phyloP scores from a whole-genome alignment of 441 rosid species.

The Lepidium campestre region DNA sequence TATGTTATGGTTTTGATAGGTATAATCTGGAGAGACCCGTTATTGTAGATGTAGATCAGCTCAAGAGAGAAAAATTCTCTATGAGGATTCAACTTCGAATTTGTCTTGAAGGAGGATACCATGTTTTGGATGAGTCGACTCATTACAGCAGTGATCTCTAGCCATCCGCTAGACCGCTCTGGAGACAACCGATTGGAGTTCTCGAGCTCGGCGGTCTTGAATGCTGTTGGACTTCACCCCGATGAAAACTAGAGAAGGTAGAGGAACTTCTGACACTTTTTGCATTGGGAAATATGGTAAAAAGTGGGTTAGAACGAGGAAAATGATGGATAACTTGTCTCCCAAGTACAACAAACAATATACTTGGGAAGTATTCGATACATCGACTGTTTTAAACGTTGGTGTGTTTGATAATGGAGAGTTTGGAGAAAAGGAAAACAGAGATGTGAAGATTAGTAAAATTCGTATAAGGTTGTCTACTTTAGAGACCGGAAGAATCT shows the following conservation, averaged over 20 bases:
- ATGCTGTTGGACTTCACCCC: slow-evolving; percentile 86
- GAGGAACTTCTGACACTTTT: slow-evolving; percentile 87
- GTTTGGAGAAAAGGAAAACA: slow-evolving; percentile 62
- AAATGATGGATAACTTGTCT: slow-evolving; percentile 63
- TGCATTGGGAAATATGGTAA: slow-evolving; percentile 92
- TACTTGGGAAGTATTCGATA: slow-evolving; percentile 95
- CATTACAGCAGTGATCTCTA: slow-evolving; percentile 94
- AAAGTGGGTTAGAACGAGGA: slow-evolving; percentile 89
- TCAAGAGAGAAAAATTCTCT: slow-evolving; percentile 81
- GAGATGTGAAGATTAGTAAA: slow-evolving; percentile 83
- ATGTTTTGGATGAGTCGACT: slow-evolving; percentile 91
- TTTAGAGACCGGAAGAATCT: slow-evolving; percentile 78
- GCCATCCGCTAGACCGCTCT: slow-evolving; percentile 82
- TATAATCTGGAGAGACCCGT: slow-evolving; percentile 79
- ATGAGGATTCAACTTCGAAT: slow-evolving; percentile 84
- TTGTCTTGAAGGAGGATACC: slow-evolving; percentile 93
- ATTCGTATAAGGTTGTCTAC: slow-evolving; percentile 84
- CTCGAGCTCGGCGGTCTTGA: slow-evolving; percentile 81
- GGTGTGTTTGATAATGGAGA: slow-evolving; percentile 90
- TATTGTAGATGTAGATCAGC: slow-evolving; percentile 75
- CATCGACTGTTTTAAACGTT: slow-evolving; percentile 79
- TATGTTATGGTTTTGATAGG: slow-evolving; percentile 3
- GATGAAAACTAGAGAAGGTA: slow-evolving; percentile 81
- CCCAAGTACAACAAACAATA: slow-evolving; percentile 91
- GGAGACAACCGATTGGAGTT: slow-evolving; percentile 88